These are phyloP conservation scores for Sphaerulina musiva DNA, from an alignment of 2,329 filamentous ascomycete species.

Conservation along the genomic window DNA sequence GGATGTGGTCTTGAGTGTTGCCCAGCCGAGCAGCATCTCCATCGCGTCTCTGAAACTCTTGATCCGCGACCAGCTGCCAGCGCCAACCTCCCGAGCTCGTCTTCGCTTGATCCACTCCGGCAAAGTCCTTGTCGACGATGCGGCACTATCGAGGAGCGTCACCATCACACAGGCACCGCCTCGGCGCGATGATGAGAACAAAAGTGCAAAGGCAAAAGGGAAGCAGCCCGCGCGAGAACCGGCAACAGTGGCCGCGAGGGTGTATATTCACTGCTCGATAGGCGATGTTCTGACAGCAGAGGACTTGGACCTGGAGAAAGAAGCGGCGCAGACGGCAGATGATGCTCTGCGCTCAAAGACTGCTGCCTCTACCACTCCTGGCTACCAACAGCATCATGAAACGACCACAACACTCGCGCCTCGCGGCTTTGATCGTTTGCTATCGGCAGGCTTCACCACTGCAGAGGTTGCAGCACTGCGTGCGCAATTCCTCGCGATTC, in stretches of 20 bases:
- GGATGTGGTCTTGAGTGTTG: conserved; percentile 73
- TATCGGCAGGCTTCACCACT: conserved; percentile 71
- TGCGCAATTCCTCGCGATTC: conserved; percentile 81
- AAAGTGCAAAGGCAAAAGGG: conserved; percentile 52
- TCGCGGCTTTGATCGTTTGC: conserved; percentile 80
- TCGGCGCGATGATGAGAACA: conserved; percentile 28
- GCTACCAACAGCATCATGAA: conserved; percentile 1
- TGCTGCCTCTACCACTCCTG: conserved; percentile 25
- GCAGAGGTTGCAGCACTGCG: conserved; percentile 79
- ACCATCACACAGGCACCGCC: conserved; percentile 53
- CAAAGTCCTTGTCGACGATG: conserved; percentile 70
- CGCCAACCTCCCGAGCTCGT: conserved; percentile 57
- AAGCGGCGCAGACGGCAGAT: conserved; percentile 35
- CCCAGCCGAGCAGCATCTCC: conserved; percentile 61
- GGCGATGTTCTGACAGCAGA: conserved; percentile 61
- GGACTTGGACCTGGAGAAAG: conserved; percentile 63
- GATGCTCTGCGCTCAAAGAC: conserved; percentile 31
- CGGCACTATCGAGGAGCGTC: conserved; percentile 62
- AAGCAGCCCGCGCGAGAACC: conserved; percentile 54
- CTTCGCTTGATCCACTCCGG: conserved; percentile 87
- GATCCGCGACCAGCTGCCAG: conserved; percentile 65
- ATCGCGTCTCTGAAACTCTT: conserved; percentile 73
- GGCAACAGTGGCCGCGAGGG: conserved; percentile 42
- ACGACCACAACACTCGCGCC: conserved; percentile 51
- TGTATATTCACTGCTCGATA: conserved; percentile 92